These are phyloP conservation scores for Graphium sp. DNA, from an alignment of 2,329 filamentous ascomycete genomes.

Conservation along the genomic window DNA sequence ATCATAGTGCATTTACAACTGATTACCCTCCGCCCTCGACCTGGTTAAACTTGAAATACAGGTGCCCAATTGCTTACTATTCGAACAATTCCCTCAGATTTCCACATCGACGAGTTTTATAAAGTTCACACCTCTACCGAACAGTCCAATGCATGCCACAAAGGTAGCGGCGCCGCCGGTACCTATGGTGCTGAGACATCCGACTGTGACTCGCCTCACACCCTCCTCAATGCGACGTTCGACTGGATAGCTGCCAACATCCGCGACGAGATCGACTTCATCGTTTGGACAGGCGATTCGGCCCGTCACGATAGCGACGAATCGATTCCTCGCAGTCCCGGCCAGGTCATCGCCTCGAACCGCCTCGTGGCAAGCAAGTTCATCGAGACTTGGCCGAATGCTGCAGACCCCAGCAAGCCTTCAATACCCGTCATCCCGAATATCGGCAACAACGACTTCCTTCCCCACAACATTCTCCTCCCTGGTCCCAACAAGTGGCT, in stretches of 20 bases:
- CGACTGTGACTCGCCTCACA: conserved; percentile 71
- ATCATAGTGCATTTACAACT: too few relatives aligned
- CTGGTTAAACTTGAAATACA: conserved; percentile 6
- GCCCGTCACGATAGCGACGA: conserved; percentile 83
- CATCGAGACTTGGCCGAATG: conserved; percentile 49
- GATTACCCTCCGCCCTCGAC: conserved; percentile 4
- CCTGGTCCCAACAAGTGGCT: conserved; percentile 81
- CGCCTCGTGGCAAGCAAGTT: conserved; percentile 61
- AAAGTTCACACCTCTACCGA: conserved; percentile 58
- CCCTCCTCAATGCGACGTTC: conserved; percentile 76
- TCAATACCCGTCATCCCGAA: conserved; percentile 73
- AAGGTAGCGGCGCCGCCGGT: conserved; percentile 59
- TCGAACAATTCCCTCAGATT: conserved; percentile 42
- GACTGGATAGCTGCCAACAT: conserved; percentile 71
- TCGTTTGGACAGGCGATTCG: conserved; percentile 85
- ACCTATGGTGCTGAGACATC: conserved; percentile 72
- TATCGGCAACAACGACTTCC: conserved; percentile 92
- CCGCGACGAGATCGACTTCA: conserved; percentile 68
- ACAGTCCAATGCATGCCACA: conserved; percentile 59
- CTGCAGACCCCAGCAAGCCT: conserved; percentile 32
- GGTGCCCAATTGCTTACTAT: conserved; percentile 1
- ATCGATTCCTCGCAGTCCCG: conserved; percentile 53
- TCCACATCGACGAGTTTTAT: conserved; percentile 86
- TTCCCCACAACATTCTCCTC: conserved; percentile 87
- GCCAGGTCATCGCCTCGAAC: conserved; percentile 68